phyloP scores from a whole-genome alignment of 1,284 basidiomycete species.

The Heliocybe sulcata region DNA sequence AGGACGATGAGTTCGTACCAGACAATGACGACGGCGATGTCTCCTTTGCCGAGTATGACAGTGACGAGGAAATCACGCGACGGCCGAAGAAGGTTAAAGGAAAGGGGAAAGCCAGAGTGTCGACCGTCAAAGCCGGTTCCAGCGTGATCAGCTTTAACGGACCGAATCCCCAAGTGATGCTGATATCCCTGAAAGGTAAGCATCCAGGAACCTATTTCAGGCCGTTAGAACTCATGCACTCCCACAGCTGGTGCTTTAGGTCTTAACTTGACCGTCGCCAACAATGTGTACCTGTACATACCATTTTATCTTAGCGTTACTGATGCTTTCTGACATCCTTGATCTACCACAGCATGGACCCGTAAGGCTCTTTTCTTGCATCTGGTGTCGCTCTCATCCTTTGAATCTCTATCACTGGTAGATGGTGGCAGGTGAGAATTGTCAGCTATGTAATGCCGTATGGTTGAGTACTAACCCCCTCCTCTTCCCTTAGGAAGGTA shows the following conservation, averaged over 20 bases:
- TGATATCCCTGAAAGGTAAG: conserved; percentile 70
- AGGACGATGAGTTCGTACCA: conserved; percentile 22
- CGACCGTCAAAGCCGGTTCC: not conserved
- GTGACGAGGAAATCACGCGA: conserved; percentile 17
- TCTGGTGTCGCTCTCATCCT: not conserved
- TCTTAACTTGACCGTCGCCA: conserved; percentile 84
- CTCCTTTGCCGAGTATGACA: conserved; percentile 32
- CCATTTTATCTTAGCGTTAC: not conserved
- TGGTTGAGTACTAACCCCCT: not conserved
- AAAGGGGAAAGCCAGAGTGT: conserved; percentile 26
- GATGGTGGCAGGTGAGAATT: conserved; percentile 64
- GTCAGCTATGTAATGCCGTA: not conserved
- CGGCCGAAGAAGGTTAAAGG: conserved; percentile 24
- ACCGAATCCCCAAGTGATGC: conserved; percentile 69
- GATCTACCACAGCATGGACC: conserved; percentile 61
- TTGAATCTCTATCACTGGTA: conserved; percentile 17
- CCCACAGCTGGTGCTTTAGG: conserved; percentile 65
- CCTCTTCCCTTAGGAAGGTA: conserved; percentile 53
- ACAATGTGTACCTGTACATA: conserved; percentile 80
- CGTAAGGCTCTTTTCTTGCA: conserved; percentile 37
- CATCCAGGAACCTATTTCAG: conserved; percentile 20
- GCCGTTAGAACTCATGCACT: not conserved
- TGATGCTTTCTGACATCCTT: conserved; percentile 6
- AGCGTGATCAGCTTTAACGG: conserved; percentile 7
- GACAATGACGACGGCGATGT: conserved; percentile 34